These are phyloP conservation scores for Trapa incisa DNA, from an alignment of 345 rosid species.

Conservation along the genomic window DNA sequence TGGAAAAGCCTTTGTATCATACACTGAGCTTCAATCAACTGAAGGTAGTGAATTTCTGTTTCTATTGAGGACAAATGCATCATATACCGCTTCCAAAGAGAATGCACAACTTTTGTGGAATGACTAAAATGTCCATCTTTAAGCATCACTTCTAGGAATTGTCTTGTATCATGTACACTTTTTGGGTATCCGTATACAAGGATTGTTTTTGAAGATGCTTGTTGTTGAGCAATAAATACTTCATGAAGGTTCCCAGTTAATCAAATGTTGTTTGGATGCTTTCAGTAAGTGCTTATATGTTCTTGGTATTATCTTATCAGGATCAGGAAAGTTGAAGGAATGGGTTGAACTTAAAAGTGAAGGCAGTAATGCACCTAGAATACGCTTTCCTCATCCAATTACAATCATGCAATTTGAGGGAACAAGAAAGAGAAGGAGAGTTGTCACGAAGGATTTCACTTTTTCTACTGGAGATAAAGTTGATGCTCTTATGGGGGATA, in stretches of 20 bases:
- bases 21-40: slow-evolving; percentile 42
- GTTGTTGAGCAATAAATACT: not conserved
- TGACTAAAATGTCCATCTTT: not conserved
- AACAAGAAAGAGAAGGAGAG: slow-evolving; percentile 88
- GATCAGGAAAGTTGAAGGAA: slow-evolving; percentile 65
- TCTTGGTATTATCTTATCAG: slow-evolving; percentile 19
- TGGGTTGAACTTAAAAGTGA: slow-evolving; percentile 69
- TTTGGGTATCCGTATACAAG: not conserved
- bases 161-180: not conserved
- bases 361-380: slow-evolving; percentile 49
- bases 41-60: slow-evolving; percentile 30
- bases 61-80: not conserved
- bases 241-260: not conserved
- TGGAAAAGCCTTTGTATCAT: slow-evolving; percentile 68
- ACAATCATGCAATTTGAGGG: slow-evolving; percentile 69
- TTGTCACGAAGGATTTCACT: slow-evolving; percentile 50
- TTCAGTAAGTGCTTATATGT: not conserved
- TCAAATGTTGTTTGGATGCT: not conserved
- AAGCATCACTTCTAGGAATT: not conserved
- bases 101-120: not conserved
- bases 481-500: slow-evolving; percentile 72
- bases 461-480: slow-evolving; percentile 94
- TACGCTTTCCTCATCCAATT: slow-evolving; percentile 62
- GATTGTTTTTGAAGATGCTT: not conserved
- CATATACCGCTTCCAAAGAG: not conserved